These are phyloP conservation scores for Tricharina praecox DNA, from an alignment of 495 filamentous ascomycete genomes.

Conservation along the genomic window DNA sequence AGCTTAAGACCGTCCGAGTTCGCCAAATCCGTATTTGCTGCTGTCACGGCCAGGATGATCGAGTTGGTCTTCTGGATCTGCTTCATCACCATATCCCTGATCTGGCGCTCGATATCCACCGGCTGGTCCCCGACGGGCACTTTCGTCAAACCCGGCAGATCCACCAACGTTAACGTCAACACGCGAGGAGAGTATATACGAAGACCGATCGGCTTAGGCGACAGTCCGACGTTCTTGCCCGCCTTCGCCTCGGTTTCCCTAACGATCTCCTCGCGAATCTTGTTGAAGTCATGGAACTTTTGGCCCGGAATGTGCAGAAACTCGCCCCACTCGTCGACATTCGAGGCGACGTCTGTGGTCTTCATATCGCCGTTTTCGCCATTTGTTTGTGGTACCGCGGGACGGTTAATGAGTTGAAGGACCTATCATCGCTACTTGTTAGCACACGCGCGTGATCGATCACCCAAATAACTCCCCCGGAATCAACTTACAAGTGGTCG, in stretches of 20 bases:
- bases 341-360: slow-evolving; percentile 60
- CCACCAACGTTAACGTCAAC: slow-evolving; percentile 89
- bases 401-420: slow-evolving; percentile 91
- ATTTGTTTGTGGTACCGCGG: slow-evolving; percentile 44
- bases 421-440: too few species aligned
- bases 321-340: slow-evolving; percentile 94
- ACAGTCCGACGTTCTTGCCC: slow-evolving; percentile 90
- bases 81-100: slow-evolving; percentile 96
- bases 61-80: slow-evolving; percentile 97
- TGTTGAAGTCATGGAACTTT: slow-evolving; percentile 98
- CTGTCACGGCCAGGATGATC: slow-evolving; percentile 91
- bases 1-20: slow-evolving; percentile 97
- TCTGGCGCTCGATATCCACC: slow-evolving; percentile 94
- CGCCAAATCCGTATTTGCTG: slow-evolving; percentile 92
- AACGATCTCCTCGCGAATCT: slow-evolving; percentile 96
- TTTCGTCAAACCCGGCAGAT: slow-evolving; percentile 93
- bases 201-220: slow-evolving; percentile 87
- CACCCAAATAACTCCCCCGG: too few species aligned
- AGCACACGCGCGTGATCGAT: too few species aligned
- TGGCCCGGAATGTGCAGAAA: slow-evolving; percentile 96
- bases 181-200: slow-evolving; percentile 97
- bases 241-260: slow-evolving; percentile 94
- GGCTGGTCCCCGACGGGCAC: slow-evolving; percentile 98
- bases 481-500: slow-evolving; percentile 61
- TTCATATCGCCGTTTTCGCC: slow-evolving; percentile 55